Conservation (phyloP, 495 filamentous ascomycete species). For the Penicillium samsonianum region DNA sequence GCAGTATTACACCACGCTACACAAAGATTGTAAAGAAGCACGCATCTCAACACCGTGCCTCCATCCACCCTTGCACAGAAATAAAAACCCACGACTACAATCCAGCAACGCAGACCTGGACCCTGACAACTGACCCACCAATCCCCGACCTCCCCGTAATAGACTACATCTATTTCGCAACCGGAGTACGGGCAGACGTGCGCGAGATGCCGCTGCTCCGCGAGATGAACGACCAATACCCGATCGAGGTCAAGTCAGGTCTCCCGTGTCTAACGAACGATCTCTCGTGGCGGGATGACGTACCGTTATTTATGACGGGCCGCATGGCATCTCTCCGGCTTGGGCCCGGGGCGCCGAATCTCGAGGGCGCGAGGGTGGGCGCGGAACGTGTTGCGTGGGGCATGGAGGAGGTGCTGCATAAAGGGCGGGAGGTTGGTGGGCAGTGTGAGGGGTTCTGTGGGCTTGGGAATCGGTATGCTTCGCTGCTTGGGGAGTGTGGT, state of each 20-base stretch:
- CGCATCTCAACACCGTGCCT: slow-evolving; percentile 42
- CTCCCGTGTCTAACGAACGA: slow-evolving; percentile 65
- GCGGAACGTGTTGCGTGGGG: slow-evolving; percentile 64
- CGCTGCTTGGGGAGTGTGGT: slow-evolving; percentile 20
- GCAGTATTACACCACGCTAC: slow-evolving; percentile 61
- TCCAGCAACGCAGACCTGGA: slow-evolving; percentile 48
- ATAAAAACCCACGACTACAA: slow-evolving; percentile 42
- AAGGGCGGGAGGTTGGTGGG: slow-evolving; percentile 24
- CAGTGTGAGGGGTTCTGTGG: slow-evolving; percentile 35
- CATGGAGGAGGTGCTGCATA: slow-evolving; percentile 51
- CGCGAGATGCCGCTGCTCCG: slow-evolving; percentile 50
- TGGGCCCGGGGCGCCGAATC: slow-evolving; percentile 61
- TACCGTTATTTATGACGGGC: slow-evolving; percentile 63
- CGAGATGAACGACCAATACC: slow-evolving; percentile 51
- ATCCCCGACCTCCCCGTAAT: slow-evolving; percentile 52
- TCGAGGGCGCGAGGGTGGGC: slow-evolving; percentile 63
- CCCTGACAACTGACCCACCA: slow-evolving; percentile 47
- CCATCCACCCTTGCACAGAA: slow-evolving; percentile 51
- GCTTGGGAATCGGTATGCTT: slow-evolving; percentile 39
- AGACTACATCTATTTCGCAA: slow-evolving; percentile 68
- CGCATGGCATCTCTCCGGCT: slow-evolving; percentile 57
- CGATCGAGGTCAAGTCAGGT: slow-evolving; percentile 53
- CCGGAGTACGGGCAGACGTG: slow-evolving; percentile 55
- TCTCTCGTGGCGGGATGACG: slow-evolving; percentile 59
- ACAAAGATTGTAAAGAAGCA: slow-evolving; percentile 55